phyloP scores from a whole-genome alignment of 2,329 filamentous ascomycete genomes.

The Neurospora sp. region DNA sequence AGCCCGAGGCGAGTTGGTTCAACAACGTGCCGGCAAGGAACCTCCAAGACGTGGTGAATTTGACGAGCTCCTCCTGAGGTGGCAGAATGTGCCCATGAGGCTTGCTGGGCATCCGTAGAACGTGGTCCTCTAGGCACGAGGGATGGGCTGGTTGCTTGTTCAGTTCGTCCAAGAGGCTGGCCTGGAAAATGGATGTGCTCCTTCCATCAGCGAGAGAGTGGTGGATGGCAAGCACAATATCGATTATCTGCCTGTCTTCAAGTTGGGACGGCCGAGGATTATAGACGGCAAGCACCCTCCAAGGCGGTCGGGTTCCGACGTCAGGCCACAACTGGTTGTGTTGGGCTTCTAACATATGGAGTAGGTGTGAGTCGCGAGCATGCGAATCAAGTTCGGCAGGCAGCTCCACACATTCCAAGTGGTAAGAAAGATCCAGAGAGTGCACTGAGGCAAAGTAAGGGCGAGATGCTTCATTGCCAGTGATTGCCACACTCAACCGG shows the following conservation, averaged over 20 bases:
- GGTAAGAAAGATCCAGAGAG: conserved; percentile 31
- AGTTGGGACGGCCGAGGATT: conserved; percentile 9
- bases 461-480: conserved; percentile 30
- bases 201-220: conserved; percentile 44
- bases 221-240: conserved; percentile 40
- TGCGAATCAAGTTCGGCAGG: conserved; percentile 2
- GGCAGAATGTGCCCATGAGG: conserved; percentile 22
- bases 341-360: conserved; percentile 26
- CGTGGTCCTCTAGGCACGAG: conserved; percentile 12
- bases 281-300: conserved; percentile 33
- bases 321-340: conserved; percentile 33
- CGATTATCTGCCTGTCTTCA: conserved; percentile 19
- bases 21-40: conserved; percentile 33
- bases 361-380: conserved; percentile 23
- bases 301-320: conserved; percentile 31
- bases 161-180: conserved; percentile 33
- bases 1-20: conserved; percentile 28
- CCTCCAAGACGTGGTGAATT: conserved; percentile 27
- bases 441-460: conserved; percentile 35
- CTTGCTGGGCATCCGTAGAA: conserved; percentile 23
- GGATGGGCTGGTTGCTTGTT: conserved; percentile 14
- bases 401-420: conserved; percentile 27
- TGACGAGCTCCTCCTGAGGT: conserved; percentile 31
- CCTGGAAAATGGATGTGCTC: conserved; percentile 39
- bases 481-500: conserved; percentile 39